A percentile compares a stretch with the other conserved stretches of the same genome.
phyloP scores from a whole-genome alignment of 2,329 filamentous ascomycete genomes.

The Penicillium sp. region DNA sequence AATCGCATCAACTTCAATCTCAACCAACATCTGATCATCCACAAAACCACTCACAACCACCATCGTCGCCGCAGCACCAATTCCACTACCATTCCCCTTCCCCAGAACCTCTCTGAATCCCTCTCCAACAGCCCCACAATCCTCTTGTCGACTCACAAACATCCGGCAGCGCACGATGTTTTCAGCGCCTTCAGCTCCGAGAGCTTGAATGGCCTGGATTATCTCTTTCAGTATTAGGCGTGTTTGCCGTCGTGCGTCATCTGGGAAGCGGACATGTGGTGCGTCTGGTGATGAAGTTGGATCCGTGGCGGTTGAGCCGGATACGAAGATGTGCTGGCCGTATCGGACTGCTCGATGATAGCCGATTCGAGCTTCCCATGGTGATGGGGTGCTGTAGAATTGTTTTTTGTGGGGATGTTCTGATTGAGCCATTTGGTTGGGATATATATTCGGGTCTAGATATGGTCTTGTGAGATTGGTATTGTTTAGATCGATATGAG shows the following conservation, averaged over 20 bases:
- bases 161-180: constrained; percentile 2
- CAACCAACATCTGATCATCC: constrained; percentile 1
- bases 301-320: constrained; percentile 1
- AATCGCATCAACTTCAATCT: constrained; percentile 4
- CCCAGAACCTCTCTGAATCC: constrained; percentile 1
- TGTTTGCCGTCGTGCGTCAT: constrained; percentile 1
- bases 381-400: constrained; percentile 2
- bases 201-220: not conserved
- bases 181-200: constrained; percentile 1
- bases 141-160: constrained; percentile 2
- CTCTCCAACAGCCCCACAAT: not conserved
- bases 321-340: constrained; percentile 1
- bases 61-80: constrained; percentile 1
- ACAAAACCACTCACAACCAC: constrained; percentile 1
- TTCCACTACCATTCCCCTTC: not conserved
- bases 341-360: constrained; percentile 2
- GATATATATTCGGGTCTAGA: too few species aligned
- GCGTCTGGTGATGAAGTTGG: not conserved
- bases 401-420: too few species aligned
- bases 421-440: too few species aligned
- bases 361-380: constrained; percentile 1
- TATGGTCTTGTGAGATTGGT: too few species aligned
- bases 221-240: not conserved
- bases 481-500: too few species aligned
- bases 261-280: not conserved